phyloP scores from a whole-genome alignment of 2,329 filamentous ascomycete species.

The Aureobasidium vineae region DNA sequence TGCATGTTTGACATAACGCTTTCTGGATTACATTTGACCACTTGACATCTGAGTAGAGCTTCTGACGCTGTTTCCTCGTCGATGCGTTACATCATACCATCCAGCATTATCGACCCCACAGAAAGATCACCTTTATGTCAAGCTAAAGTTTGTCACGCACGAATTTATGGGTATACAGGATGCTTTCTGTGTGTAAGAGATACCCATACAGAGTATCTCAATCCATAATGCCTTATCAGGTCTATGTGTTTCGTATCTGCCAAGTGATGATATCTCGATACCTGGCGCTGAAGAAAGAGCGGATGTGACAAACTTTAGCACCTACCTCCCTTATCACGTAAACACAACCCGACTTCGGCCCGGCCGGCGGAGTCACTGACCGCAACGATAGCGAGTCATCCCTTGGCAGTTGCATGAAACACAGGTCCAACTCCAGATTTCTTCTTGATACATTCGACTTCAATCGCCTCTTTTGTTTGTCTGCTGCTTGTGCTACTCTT shows the following conservation, averaged over 20 bases:
- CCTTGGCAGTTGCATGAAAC: conserved; percentile 16
- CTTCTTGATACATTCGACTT: conserved; percentile 14
- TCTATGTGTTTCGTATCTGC: background rate
- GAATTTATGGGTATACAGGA: too few species aligned
- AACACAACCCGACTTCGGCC: conserved; percentile 17
- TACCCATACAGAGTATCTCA: background rate
- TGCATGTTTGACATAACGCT: background rate
- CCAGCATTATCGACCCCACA: conserved; percentile 4
- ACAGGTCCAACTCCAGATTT: conserved; percentile 23
- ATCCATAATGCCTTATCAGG: background rate
- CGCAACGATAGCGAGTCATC: conserved; percentile 23
- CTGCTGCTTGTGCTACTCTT: background rate
- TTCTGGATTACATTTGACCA: background rate
- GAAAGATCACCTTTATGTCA: background rate
- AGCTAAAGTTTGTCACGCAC: background rate
- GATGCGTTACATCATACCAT: conserved; percentile 6
- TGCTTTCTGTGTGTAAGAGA: background rate
- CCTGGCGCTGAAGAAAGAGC: background rate
- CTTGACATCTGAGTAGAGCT: background rate
- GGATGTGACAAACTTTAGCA: background rate
- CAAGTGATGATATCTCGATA: background rate
- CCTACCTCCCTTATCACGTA: conserved; percentile 17
- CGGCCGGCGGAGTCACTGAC: conserved; percentile 19
- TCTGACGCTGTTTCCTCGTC: background rate
- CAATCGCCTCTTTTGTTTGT: background rate